Evolutionary conservation across 1,284 basidiomycete species (phyloP), one percentile per base, ranked within the genome.

Genomic region (Leccinum pachyderme): DNA sequence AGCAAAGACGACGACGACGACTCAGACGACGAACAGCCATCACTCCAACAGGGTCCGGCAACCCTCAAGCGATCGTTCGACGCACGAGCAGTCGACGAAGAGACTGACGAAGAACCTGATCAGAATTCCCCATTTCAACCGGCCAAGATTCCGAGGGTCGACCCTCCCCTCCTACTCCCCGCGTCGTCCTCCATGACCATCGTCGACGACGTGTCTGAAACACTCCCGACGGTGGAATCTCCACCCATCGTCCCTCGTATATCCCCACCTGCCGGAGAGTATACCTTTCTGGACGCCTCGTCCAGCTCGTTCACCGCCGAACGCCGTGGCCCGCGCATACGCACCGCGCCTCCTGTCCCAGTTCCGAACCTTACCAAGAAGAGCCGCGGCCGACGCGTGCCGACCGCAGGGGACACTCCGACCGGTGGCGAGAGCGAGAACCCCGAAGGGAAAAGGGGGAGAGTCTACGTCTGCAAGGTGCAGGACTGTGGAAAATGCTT

Each of bases 341-440:
- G 68, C 46, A 70, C 68, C 24, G 68, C 68, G 8, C 67, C 82
- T 46, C 86, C 87, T 28, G 75, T 82, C 5, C 86, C 87, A 9
- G 80, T 88, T 22, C 86, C 86, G 6, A 84, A 87, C 62, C 63
- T 89, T 47, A 87, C 81, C 41, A 89, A 89, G 77, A 86, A 86
- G 68, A 82, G 83, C 56, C 79, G 86, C 46, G 87, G 87, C 2
- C 78, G 87, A 47, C 77, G 80, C 46, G 88, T 89, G 4, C 87
- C 87, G 4, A 82, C 79, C 15, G 61, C 71, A 41, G 59, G 60
- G 2, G 61, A 75, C 41, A 12, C 59, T 54, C 44, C 61, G 37
- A 24, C 57, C 54, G 18, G 18, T 18, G 18, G 18, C 18, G 66
- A 69, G 47, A 60, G 68, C 57, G 67, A 75, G 56, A 58, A 0